phyloP scores from a whole-genome alignment of 2,329 filamentous ascomycete genomes.

The Diaporthe amygdali region DNA sequence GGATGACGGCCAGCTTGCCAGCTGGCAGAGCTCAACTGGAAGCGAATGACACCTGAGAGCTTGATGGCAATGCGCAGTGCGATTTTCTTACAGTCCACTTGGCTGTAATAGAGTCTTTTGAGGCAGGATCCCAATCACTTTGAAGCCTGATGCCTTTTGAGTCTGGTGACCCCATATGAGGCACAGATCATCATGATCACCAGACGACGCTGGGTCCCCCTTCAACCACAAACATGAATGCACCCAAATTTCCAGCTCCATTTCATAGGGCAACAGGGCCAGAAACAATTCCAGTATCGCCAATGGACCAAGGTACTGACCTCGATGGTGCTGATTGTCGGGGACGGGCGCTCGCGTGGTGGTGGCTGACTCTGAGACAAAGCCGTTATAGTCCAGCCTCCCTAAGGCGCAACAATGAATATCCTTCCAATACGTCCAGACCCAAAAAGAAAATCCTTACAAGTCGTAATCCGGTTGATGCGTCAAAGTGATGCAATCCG shows the following conservation, averaged over 20 bases:
- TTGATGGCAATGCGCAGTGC: background rate
- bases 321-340: constrained; percentile 10
- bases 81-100: constrained; percentile 7
- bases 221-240: background rate
- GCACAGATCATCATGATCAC: constrained; percentile 1
- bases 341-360: background rate
- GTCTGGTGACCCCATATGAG: background rate
- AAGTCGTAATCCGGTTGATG: background rate
- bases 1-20: background rate
- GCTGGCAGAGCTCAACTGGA: background rate
- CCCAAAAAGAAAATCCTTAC: background rate
- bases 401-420: background rate
- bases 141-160: background rate
- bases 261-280: background rate
- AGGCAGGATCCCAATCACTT: background rate
- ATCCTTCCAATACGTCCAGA: background rate
- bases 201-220: background rate
- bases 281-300: background rate
- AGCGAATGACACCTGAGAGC: background rate
- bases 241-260: background rate
- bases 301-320: constrained; percentile 18
- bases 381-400: constrained; percentile 2
- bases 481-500: background rate
- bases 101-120: background rate
- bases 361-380: constrained; percentile 18